Percentiles rank a stretch among this genome's conserved stretches.
These are phyloP conservation scores for Dioscorea alata DNA, from an alignment of 106 monocot species.

Conservation along the genomic window DNA sequence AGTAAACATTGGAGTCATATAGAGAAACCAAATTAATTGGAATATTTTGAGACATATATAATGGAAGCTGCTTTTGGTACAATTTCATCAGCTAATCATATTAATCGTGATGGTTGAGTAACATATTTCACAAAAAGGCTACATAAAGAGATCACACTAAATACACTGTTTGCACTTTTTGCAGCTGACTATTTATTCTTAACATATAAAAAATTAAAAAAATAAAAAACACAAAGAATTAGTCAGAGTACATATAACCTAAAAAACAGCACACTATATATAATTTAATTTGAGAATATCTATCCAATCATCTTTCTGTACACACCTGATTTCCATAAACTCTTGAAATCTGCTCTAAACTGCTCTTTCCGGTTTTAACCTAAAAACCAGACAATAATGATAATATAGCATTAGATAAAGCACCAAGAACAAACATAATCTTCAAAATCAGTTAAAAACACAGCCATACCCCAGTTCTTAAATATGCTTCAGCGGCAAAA, in stretches of 20 bases:
- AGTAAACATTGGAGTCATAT: too few species aligned
- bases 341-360: conserved; percentile 89
- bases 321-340: conserved; percentile 94
- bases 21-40: too few species aligned
- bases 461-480: conserved; percentile 67
- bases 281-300: too few species aligned
- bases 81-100: too few species aligned
- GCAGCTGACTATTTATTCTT: background rate
- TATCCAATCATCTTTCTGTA: too few species aligned
- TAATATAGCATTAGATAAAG: background rate
- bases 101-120: too few species aligned
- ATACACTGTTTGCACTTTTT: background rate
- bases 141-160: too few species aligned
- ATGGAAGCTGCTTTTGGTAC: too few species aligned
- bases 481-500: conserved; percentile 84
- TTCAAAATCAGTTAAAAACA: background rate
- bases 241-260: background rate
- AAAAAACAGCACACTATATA: background rate
- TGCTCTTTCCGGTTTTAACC: conserved; percentile 92
- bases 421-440: background rate
- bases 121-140: too few species aligned
- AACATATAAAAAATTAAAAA: background rate
- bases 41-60: too few species aligned
- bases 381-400: conserved; percentile 19
- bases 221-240: too few species aligned